Percentiles rank a stretch among this genome's conserved stretches.
These are phyloP conservation scores for Hortiboletus flavorubellus DNA, from an alignment of 768 basidiomycete species.

Conservation along the genomic window DNA sequence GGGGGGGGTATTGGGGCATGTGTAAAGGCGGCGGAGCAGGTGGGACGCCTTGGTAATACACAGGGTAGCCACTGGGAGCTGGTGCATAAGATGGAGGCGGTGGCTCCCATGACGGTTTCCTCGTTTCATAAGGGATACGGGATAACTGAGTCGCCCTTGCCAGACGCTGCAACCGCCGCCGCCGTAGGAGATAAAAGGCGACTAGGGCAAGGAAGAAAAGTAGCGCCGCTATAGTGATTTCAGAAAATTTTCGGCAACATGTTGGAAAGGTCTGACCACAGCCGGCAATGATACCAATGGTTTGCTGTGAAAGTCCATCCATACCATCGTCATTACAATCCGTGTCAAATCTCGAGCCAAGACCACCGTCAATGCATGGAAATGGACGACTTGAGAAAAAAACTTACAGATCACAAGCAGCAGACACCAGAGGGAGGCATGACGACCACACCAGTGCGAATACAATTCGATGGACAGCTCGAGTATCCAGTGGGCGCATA, in stretches of 20 bases:
- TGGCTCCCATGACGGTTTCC: neutral
- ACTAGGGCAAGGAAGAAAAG: neutral
- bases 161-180: slow-evolving; percentile 3
- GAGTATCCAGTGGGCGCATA: slow-evolving; percentile 5
- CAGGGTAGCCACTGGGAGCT: neutral
- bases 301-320: neutral
- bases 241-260: neutral
- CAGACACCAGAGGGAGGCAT: slow-evolving; percentile 3
- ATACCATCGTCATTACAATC: neutral
- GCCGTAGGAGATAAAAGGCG: neutral
- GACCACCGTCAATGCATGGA: neutral
- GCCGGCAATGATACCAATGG: neutral
- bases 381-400: neutral
- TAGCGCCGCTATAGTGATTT: neutral
- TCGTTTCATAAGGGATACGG: accelerated
- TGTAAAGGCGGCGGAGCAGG: neutral
- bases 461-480: neutral
- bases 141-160: neutral
- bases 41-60: neutral
- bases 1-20: slow-evolving; percentile 10
- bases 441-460: neutral
- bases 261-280: slow-evolving; percentile 10
- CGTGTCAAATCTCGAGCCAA: neutral
- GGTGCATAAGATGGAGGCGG: slow-evolving; percentile 4
- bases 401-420: slow-evolving; percentile 15